A percentile compares a stretch with the other conserved stretches of the same genome.
phyloP scores from a whole-genome alignment of 2,329 filamentous ascomycete species.

The Rhynchosporium agropyri region DNA sequence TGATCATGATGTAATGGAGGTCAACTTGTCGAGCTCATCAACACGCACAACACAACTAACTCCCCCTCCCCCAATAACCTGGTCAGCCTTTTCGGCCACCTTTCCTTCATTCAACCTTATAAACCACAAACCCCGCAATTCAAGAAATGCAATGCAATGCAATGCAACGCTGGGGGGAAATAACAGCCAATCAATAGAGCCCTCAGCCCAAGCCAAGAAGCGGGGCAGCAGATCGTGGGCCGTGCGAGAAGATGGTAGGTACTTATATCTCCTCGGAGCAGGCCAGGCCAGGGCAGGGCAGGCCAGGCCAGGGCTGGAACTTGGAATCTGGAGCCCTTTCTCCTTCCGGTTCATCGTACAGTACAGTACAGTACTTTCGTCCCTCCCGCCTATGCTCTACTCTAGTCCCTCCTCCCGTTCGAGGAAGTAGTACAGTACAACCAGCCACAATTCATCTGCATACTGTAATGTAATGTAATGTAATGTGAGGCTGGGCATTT shows the following conservation, averaged over 20 bases:
- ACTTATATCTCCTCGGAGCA: constrained; percentile 18
- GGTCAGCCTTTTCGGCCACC: constrained; percentile 3
- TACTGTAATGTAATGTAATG: constrained; percentile 41
- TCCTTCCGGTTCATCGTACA: no score
- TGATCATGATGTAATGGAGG: no score
- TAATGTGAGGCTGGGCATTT: no score
- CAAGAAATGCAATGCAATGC: no score
- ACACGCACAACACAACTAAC: no score
- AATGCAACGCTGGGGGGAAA: background rate
- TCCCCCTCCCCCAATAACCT: background rate
- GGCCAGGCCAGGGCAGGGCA: background rate
- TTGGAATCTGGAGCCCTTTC: no score
- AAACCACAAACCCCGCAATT: constrained; percentile 5
- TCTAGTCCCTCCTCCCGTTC: constrained; percentile 16
- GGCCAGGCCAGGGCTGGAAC: no score
- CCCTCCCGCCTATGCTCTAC: no score
- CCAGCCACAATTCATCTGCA: constrained; percentile 22
- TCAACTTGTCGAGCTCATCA: no score
- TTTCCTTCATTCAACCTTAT: no score
- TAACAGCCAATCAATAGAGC: constrained; percentile 6
- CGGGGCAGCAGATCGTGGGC: constrained; percentile 12
- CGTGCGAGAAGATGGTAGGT: constrained; percentile 4
- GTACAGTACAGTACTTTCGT: no score
- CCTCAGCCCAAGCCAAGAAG: background rate
- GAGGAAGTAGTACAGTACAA: constrained; percentile 20